Percentiles rank a stretch among this genome's conserved stretches.
Evolutionary conservation across 495 filamentous ascomycete genomes (phyloP).

Genomic region (Trichoderma orchidacearum): DNA sequence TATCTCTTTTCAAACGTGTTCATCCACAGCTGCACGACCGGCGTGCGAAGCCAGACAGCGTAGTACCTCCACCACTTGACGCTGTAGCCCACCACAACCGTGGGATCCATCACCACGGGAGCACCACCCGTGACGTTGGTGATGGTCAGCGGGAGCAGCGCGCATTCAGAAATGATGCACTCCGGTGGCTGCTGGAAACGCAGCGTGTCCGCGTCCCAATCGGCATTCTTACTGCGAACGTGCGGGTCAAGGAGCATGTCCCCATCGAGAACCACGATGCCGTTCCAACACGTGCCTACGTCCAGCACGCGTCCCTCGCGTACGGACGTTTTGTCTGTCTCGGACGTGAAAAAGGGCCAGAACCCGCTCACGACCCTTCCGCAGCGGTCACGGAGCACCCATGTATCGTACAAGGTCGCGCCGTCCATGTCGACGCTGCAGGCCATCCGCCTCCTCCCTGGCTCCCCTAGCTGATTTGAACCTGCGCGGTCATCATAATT

Average conservation of each 20-base stretch:
- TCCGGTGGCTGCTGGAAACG: not conserved
- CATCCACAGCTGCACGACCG: not conserved
- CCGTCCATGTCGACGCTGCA: not conserved
- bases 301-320: not conserved
- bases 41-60: not conserved
- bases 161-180: not conserved
- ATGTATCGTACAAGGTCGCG: not conserved
- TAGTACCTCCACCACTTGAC: not conserved
- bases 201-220: not conserved
- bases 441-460: not conserved
- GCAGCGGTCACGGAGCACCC: not conserved
- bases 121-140: not conserved
- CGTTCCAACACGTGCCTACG: not conserved
- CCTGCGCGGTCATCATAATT: not conserved
- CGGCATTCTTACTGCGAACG: not conserved
- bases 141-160: not conserved
- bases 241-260: not conserved
- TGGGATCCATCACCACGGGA: not conserved
- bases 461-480: not conserved
- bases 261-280: not conserved
- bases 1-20: not conserved
- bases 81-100: not conserved
- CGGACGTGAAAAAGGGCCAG: not conserved
- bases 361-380: not conserved
- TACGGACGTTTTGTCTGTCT: not conserved